Conservation (phyloP, 768 basidiomycete genomes). For the Russula vinacea region DNA sequence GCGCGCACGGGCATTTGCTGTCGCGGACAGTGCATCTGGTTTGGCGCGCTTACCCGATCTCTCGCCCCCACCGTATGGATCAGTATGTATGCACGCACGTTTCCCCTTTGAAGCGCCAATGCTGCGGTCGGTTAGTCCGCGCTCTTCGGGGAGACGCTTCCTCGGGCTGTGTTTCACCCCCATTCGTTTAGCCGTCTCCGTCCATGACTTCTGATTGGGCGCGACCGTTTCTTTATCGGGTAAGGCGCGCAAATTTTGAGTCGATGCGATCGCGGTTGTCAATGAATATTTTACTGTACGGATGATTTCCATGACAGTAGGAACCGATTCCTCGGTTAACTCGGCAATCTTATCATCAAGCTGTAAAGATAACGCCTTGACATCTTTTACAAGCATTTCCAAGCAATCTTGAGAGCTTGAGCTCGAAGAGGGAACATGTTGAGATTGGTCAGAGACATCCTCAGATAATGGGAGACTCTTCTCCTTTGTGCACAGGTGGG, state of each 20-base stretch:
- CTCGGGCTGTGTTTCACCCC: not conserved
- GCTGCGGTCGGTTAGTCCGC: not conserved
- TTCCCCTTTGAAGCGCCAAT: not conserved
- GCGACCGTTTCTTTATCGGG: not conserved
- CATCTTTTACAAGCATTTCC: too few relatives aligned
- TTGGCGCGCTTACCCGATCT: not conserved
- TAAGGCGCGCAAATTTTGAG: not conserved
- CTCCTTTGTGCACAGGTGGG: not conserved
- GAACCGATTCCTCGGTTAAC: not conserved
- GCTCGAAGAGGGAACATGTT: too few relatives aligned
- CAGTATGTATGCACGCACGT: not conserved
- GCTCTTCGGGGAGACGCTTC: not conserved
- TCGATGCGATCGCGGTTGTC: not conserved
- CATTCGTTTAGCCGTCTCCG: not conserved
- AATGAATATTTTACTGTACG: not conserved
- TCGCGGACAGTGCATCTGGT: not conserved
- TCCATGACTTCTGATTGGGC: slow-evolving; percentile 1
- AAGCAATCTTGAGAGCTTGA: too few relatives aligned
- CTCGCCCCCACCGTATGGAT: not conserved
- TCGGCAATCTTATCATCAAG: too few relatives aligned
- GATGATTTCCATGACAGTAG: not conserved
- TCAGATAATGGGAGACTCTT: too few relatives aligned
- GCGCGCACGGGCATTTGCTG: not conserved
- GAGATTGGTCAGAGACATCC: too few relatives aligned
- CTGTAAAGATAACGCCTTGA: too few relatives aligned